phyloP scores from a whole-genome alignment of 345 rosid genomes.

The Lepidium sativum region DNA sequence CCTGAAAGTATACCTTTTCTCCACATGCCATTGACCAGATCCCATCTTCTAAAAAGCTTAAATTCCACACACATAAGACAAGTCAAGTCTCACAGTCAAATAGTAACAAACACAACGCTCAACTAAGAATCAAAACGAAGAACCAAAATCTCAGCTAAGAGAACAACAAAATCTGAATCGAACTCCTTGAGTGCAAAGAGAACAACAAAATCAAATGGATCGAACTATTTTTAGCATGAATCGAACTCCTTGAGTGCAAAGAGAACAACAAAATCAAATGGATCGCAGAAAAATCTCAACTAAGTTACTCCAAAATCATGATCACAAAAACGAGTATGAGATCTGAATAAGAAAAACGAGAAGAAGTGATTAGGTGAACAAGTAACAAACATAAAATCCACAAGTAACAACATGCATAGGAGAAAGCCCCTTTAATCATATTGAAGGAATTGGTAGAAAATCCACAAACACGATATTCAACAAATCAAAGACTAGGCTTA shows the following conservation, averaged over 20 bases:
- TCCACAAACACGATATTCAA: no score
- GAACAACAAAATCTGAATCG: no score
- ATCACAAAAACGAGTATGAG: background rate
- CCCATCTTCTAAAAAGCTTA: constrained; percentile 33
- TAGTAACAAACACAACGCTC: background rate
- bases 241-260: background rate
- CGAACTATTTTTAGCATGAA: background rate
- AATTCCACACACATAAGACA: constrained; percentile 19
- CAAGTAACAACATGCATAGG: no score
- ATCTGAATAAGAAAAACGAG: no score
- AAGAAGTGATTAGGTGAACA: no score
- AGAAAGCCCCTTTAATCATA: no score
- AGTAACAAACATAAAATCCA: no score
- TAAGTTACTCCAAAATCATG: background rate
- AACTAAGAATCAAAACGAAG: background rate
- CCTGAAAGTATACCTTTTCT: constrained; percentile 49
- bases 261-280: background rate
- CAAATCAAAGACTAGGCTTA: no score
- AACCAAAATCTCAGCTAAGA: background rate
- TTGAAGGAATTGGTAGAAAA: no score
- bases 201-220: no score
- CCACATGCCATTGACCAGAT: constrained; percentile 52
- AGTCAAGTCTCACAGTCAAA: constrained; percentile 5
- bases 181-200: no score
- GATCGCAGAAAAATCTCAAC: constrained; percentile 4